Percentiles rank a stretch among this genome's conserved stretches.
phyloP scores from a whole-genome alignment of 495 filamentous ascomycete species.

The Lasiosphaeris hirsuta region DNA sequence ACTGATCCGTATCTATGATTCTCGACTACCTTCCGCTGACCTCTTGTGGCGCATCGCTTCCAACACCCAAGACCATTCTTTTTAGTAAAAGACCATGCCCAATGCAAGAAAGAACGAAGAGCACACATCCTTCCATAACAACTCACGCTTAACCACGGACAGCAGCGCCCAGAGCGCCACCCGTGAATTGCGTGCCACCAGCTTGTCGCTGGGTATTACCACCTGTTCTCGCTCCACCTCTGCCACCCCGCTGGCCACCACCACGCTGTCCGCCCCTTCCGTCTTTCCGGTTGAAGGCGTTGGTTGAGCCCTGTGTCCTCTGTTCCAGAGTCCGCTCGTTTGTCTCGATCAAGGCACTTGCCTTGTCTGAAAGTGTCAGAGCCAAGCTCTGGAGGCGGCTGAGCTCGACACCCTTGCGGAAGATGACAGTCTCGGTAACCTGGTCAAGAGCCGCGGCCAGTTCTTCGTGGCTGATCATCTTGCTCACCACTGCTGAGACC shows the following conservation, averaged over 20 bases:
- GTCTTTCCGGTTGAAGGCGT: slow-evolving; percentile 88
- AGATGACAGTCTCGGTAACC: slow-evolving; percentile 95
- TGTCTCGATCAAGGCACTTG: slow-evolving; percentile 87
- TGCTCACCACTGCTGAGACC: slow-evolving; percentile 90
- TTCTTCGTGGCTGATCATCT: slow-evolving; percentile 99
- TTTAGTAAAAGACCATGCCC: slow-evolving; percentile 32
- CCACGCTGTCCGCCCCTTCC: slow-evolving; percentile 71
- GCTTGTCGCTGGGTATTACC: slow-evolving; percentile 53
- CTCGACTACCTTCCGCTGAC: slow-evolving; percentile 23
- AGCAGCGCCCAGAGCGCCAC: slow-evolving; percentile 54
- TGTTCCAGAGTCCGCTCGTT: slow-evolving; percentile 98
- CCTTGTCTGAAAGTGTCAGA: slow-evolving; percentile 92
- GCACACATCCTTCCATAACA: slow-evolving; percentile 17
- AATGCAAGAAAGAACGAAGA: slow-evolving; percentile 33
- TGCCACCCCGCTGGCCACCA: slow-evolving; percentile 61
- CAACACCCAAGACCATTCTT: slow-evolving; percentile 22
- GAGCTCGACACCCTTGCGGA: slow-evolving; percentile 98
- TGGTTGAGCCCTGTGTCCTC: slow-evolving; percentile 90
- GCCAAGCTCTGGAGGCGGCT: slow-evolving; percentile 93
- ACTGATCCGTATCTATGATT: slow-evolving; percentile 13
- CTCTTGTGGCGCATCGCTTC: slow-evolving; percentile 23
- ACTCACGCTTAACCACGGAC: slow-evolving; percentile 44
- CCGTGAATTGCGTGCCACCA: slow-evolving; percentile 56
- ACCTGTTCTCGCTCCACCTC: slow-evolving; percentile 59
- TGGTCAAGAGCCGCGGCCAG: slow-evolving; percentile 94